These are phyloP conservation scores for Syncephalastrum racemosum DNA, from an alignment of 371 early-diverging fungal genomes.

Conservation along the genomic window DNA sequence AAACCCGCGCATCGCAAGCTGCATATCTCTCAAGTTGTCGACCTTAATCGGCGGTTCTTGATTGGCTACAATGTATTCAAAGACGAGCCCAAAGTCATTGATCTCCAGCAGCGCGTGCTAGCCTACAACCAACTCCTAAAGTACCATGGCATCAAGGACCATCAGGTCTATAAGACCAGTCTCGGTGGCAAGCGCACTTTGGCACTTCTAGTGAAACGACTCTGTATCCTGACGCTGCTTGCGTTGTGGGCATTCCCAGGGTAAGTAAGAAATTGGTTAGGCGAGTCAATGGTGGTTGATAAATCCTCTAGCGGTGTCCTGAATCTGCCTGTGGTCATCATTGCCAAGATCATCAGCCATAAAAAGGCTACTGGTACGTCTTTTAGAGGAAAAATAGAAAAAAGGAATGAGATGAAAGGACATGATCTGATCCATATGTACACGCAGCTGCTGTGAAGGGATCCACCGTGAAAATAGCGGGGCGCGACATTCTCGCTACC, in stretches of 20 bases:
- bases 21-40: constrained; percentile 75
- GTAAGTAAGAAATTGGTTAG: constrained; percentile 30
- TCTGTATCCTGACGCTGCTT: constrained; percentile 60
- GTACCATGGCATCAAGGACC: constrained; percentile 89
- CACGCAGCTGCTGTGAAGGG: constrained; percentile 71
- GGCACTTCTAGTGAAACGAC: constrained; percentile 57
- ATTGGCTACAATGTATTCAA: constrained; percentile 74
- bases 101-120: constrained; percentile 64
- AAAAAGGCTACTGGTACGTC: constrained; percentile 65
- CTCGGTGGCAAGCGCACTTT: constrained; percentile 66
- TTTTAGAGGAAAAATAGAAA: not conserved
- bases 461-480: constrained; percentile 88
- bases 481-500: constrained; percentile 88
- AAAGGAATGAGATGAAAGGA: not conserved
- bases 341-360: constrained; percentile 63
- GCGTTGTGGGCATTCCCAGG: constrained; percentile 79
- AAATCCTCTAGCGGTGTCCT: constrained; percentile 54
- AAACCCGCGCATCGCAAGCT: constrained; percentile 83
- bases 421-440: not conserved
- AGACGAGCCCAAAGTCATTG: constrained; percentile 72
- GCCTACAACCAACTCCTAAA: constrained; percentile 84
- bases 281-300: no score
- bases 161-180: constrained; percentile 82
- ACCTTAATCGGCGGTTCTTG: constrained; percentile 83
- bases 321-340: constrained; percentile 69